Conservation (phyloP, 768 basidiomycete species). For the Flagelloscypha sp. region DNA sequence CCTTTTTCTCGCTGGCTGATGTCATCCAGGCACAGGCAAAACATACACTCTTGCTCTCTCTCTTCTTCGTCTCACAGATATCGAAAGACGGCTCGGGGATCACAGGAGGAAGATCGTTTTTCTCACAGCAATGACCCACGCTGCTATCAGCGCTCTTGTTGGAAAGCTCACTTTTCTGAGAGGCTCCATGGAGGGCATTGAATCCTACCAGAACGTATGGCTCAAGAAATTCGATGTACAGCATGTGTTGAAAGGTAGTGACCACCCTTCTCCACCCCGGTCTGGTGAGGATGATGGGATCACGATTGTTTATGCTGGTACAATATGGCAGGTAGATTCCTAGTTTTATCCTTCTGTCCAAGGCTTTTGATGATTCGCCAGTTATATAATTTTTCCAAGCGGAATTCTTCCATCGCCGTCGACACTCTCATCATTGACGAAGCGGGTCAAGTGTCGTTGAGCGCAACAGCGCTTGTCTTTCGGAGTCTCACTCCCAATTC, state of each 20-base stretch:
- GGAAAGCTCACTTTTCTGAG: constrained; percentile 32
- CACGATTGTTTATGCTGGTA: constrained; percentile 35
- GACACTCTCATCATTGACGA: constrained; percentile 42
- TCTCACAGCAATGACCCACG: constrained; percentile 45
- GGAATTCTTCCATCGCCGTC: constrained; percentile 26
- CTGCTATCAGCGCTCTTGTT: constrained; percentile 42
- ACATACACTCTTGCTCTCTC: constrained; percentile 44
- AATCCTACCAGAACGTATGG: constrained; percentile 31
- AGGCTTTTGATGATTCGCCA: constrained; percentile 11
- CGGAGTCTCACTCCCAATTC: constrained; percentile 29
- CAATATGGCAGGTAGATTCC: constrained; percentile 35
- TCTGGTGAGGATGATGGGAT: constrained; percentile 13
- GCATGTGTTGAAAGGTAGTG: constrained; percentile 31
- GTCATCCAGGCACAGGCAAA: constrained; percentile 38
- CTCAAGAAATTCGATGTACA: constrained; percentile 33
- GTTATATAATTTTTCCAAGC: constrained; percentile 41
- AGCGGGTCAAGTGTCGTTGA: constrained; percentile 43
- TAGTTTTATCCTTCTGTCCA: background rate
- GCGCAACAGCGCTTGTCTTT: constrained; percentile 36
- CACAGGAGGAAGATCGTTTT: constrained; percentile 30
- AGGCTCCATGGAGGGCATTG: constrained; percentile 27
- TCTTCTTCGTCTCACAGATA: constrained; percentile 36
- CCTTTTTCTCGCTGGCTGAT: background rate
- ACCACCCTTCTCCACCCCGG: constrained; percentile 28
- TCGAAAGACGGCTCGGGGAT: constrained; percentile 24